A percentile compares a stretch with the other conserved stretches of the same genome.
phyloP scores from a whole-genome alignment of 2,329 filamentous ascomycete genomes.

The Graphilbum fragrans region DNA sequence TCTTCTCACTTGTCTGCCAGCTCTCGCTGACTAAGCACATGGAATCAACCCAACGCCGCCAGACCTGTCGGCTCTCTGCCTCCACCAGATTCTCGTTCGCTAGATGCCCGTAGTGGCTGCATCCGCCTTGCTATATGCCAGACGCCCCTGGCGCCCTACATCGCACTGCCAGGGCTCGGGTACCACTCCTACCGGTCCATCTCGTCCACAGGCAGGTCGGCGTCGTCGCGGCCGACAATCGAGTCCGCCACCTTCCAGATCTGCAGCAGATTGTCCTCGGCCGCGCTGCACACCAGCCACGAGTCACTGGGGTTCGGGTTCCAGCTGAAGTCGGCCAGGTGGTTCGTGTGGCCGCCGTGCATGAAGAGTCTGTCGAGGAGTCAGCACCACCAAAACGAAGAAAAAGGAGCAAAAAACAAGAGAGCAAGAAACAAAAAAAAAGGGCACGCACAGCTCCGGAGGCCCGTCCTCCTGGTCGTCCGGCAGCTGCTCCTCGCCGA shows the following conservation, averaged over 20 bases:
- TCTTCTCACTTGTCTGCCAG: too few species aligned
- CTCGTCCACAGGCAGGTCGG: constrained; percentile 65
- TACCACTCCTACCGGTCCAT: constrained; percentile 45
- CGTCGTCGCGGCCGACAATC: constrained; percentile 66
- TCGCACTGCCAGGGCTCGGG: too few species aligned
- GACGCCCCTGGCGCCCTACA: too few species aligned
- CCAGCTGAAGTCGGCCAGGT: constrained; percentile 95
- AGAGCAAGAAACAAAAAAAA: not conserved
- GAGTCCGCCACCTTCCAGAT: constrained; percentile 82
- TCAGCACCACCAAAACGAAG: not conserved
- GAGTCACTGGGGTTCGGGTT: constrained; percentile 89
- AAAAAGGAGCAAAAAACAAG: constrained; percentile 1
- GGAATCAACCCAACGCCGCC: too few species aligned
- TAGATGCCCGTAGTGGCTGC: too few species aligned
- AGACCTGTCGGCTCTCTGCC: too few species aligned
- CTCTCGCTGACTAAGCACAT: too few species aligned
- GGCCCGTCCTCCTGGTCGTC: constrained; percentile 93
- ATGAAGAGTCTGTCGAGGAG: constrained; percentile 63
- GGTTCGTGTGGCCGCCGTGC: constrained; percentile 97
- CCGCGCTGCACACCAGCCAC: constrained; percentile 91
- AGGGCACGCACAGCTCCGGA: constrained; percentile 72
- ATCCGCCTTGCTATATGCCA: too few species aligned
- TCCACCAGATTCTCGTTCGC: too few species aligned
- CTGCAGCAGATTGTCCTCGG: constrained; percentile 93
- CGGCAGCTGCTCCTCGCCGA: constrained; percentile 87